These are phyloP conservation scores for Xylariaceae sp. DNA, from an alignment of 2,329 filamentous ascomycete genomes.

Conservation along the genomic window DNA sequence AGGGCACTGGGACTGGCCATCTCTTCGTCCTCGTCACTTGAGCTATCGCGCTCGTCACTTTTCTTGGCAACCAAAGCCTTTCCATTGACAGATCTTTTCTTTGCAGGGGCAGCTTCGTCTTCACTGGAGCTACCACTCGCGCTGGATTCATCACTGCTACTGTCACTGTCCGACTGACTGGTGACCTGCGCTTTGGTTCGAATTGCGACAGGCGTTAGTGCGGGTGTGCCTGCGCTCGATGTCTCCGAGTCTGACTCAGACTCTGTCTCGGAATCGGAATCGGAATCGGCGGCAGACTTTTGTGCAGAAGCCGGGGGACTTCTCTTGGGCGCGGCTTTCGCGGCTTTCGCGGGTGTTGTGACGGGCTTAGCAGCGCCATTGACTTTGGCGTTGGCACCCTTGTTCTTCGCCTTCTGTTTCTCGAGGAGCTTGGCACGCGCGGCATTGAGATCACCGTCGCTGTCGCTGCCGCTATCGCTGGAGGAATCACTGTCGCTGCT, in stretches of 20 bases:
- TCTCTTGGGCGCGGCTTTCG: slow-evolving; percentile 15
- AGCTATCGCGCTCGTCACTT: slow-evolving; percentile 22
- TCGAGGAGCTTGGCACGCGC: slow-evolving; percentile 31
- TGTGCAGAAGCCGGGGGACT: slow-evolving; percentile 19
- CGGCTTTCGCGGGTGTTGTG: slow-evolving; percentile 16
- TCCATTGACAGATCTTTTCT: slow-evolving; percentile 4
- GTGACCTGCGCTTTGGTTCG: slow-evolving; percentile 6
- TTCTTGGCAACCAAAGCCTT: not conserved
- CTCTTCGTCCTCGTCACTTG: slow-evolving; percentile 24
- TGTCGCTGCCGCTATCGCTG: slow-evolving; percentile 31
- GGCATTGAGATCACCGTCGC: slow-evolving; percentile 23
- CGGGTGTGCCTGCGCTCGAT: slow-evolving; percentile 5
- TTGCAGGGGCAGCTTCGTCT: slow-evolving; percentile 3
- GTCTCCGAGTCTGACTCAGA: slow-evolving; percentile 14
- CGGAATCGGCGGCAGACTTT: slow-evolving; percentile 22
- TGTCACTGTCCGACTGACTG: slow-evolving; percentile 20
- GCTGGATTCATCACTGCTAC: slow-evolving; percentile 26
- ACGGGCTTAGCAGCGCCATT: slow-evolving; percentile 17
- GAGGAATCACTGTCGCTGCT: slow-evolving; percentile 29
- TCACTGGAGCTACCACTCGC: slow-evolving; percentile 32
- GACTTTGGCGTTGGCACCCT: slow-evolving; percentile 22
- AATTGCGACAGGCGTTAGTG: slow-evolving; percentile 22
- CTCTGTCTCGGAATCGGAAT: slow-evolving; percentile 8
- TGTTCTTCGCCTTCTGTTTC: slow-evolving; percentile 26
- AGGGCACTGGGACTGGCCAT: slow-evolving; percentile 5